A percentile compares a stretch with the other conserved stretches of the same genome.
Conservation (phyloP, 2,329 filamentous ascomycete genomes). For the Metarhizium robertsii region DNA sequence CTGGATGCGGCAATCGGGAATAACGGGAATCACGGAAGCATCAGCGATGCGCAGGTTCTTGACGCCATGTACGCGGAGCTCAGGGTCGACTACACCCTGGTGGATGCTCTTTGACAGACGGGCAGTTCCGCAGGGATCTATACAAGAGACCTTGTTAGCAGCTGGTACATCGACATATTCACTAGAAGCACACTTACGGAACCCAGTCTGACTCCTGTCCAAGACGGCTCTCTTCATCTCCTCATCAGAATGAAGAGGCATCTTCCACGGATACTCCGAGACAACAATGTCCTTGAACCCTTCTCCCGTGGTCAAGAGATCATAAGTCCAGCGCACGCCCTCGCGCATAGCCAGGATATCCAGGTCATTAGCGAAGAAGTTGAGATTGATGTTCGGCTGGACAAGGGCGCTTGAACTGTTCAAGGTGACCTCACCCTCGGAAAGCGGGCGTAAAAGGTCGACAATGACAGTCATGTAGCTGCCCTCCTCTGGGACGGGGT, state of each 20-base stretch:
- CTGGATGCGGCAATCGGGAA: conserved; percentile 48
- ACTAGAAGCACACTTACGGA: conserved; percentile 1
- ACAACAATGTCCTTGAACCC: conserved; percentile 45
- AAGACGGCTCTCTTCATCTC: conserved; percentile 47
- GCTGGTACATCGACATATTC: neutral
- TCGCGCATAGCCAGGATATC: conserved; percentile 49
- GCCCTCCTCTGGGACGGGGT: conserved; percentile 29
- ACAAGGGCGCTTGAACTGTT: conserved; percentile 46
- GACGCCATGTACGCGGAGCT: conserved; percentile 43
- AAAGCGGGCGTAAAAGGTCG: conserved; percentile 30
- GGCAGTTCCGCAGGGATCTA: conserved; percentile 44
- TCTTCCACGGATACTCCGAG: conserved; percentile 49
- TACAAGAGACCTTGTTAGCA: too few relatives aligned
- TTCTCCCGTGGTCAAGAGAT: conserved; percentile 47
- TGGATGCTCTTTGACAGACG: conserved; percentile 41
- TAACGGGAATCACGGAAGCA: conserved; percentile 44
- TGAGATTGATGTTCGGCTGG: conserved; percentile 49
- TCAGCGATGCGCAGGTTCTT: conserved; percentile 45
- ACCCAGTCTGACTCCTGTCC: conserved; percentile 30
- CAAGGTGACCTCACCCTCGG: conserved; percentile 45
- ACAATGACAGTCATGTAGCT: conserved; percentile 48
- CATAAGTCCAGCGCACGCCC: conserved; percentile 45
- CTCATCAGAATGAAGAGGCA: conserved; percentile 46
- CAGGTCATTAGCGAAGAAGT: conserved; percentile 48
- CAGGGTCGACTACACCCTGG: conserved; percentile 42